phyloP scores from a whole-genome alignment of 345 rosid species.

The Ceriops tagal region DNA sequence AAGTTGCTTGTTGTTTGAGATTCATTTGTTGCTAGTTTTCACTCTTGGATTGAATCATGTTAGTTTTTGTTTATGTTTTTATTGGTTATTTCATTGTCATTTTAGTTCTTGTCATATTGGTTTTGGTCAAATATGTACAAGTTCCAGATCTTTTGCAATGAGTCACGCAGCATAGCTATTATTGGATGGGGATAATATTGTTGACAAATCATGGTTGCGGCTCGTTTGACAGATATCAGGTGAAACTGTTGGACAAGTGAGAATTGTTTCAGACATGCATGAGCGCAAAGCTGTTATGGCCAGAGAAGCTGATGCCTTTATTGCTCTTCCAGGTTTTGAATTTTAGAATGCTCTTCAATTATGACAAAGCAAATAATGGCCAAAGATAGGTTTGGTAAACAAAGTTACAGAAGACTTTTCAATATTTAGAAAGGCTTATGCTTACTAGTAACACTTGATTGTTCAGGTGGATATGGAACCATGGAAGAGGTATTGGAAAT shows the following conservation, averaged over 20 bases:
- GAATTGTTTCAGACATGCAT: constrained; percentile 84
- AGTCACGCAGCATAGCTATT: neutral
- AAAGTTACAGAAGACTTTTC: neutral
- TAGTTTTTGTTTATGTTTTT: neutral
- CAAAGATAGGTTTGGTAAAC: constrained; percentile 7
- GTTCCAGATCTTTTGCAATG: neutral
- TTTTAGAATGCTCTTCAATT: constrained; percentile 2
- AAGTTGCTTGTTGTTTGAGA: neutral
- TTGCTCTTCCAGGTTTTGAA: constrained; percentile 85
- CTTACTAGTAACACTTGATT: constrained; percentile 2
- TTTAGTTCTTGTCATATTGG: neutral
- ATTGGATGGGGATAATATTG: neutral
- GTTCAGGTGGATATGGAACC: constrained; percentile 90
- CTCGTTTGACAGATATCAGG: constrained; percentile 70
- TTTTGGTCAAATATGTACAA: neutral
- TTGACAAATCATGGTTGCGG: constrained; percentile 12
- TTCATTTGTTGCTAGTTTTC: constrained; percentile 5
- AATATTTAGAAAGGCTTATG: constrained; percentile 6
- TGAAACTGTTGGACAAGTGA: constrained; percentile 77
- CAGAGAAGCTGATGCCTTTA: constrained; percentile 86
- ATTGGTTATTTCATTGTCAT: neutral
- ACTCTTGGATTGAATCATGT: neutral
- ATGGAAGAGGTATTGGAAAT: constrained; percentile 96
- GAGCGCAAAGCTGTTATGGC: constrained; percentile 98
- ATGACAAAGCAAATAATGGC: constrained; percentile 5